phyloP scores from a whole-genome alignment of 768 basidiomycete genomes.

The Strobilomyces echinocephalus region DNA sequence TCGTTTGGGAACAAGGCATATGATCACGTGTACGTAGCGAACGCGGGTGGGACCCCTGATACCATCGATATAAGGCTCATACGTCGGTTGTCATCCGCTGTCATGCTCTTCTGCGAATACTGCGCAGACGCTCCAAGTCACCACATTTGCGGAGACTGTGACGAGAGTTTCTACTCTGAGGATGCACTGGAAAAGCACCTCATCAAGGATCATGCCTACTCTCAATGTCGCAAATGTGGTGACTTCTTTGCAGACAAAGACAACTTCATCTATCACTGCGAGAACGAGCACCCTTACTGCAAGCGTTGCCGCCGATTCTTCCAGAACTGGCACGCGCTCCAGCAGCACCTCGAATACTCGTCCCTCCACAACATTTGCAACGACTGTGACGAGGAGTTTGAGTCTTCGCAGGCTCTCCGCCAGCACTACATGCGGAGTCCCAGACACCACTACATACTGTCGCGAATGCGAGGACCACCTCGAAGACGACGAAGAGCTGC shows the following conservation, averaged over 20 bases:
- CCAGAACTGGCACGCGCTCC: slow-evolving; percentile 20
- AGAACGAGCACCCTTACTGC: slow-evolving; percentile 17
- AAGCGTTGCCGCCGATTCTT: slow-evolving; percentile 39
- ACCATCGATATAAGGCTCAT: neutral
- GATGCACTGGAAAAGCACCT: neutral
- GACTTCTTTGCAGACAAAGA: too few species aligned
- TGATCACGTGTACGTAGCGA: slow-evolving; percentile 22
- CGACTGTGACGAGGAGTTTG: slow-evolving; percentile 45
- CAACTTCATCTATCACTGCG: too few species aligned
- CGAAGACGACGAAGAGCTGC: slow-evolving; percentile 27
- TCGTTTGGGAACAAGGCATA: neutral
- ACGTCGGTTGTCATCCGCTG: slow-evolving; percentile 17
- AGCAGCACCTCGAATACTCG: slow-evolving; percentile 36
- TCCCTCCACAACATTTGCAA: slow-evolving; percentile 41
- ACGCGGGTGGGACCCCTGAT: slow-evolving; percentile 31
- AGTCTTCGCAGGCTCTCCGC: slow-evolving; percentile 32
- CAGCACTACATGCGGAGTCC: slow-evolving; percentile 52
- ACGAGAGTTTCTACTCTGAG: neutral
- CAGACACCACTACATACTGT: slow-evolving; percentile 49
- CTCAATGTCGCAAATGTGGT: too few species aligned
- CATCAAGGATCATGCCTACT: too few species aligned
- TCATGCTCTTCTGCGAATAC: slow-evolving; percentile 33
- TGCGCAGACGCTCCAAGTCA: slow-evolving; percentile 35
- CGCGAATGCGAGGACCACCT: slow-evolving; percentile 46
- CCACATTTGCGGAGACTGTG: slow-evolving; percentile 43